These are phyloP conservation scores for Lathyrus sativus DNA, from an alignment of 306 rosid genomes.

Conservation along the genomic window DNA sequence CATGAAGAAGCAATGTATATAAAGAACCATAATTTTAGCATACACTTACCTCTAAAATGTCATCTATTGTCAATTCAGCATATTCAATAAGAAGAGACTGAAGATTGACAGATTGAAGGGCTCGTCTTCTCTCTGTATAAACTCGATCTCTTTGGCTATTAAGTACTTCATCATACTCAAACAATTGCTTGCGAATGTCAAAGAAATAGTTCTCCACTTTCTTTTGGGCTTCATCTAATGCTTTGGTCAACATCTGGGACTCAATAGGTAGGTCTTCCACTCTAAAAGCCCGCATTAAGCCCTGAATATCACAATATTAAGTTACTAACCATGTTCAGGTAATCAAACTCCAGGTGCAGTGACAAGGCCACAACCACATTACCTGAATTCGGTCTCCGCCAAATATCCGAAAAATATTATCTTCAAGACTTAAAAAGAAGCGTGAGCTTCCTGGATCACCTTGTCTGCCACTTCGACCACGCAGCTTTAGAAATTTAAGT, in stretches of 20 bases:
- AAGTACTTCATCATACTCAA: conserved; percentile 91
- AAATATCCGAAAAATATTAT: conserved; percentile 91
- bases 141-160: conserved; percentile 97
- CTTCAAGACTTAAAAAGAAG: conserved; percentile 96
- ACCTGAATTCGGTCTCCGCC: conserved; percentile 98
- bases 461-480: conserved; percentile 96
- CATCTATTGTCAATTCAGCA: conserved; percentile 98
- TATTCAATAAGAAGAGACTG: conserved; percentile 86
- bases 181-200: conserved; percentile 93
- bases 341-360: conserved; percentile 31
- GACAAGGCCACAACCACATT: conserved; percentile 37
- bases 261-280: conserved; percentile 97
- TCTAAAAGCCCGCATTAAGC: conserved; percentile 95
- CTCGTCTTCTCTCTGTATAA: conserved; percentile 93
- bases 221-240: conserved; percentile 97
- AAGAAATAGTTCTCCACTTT: conserved; percentile 97
- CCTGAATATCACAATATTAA: conserved; percentile 54
- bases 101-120: conserved; percentile 80
- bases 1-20: not conserved
- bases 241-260: conserved; percentile 96
- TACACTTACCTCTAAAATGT: conserved; percentile 68
- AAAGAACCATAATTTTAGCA: conserved; percentile 17
- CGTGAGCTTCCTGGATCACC: conserved; percentile 99
- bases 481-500: conserved; percentile 58
- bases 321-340: conserved; percentile 8